Conservation (phyloP, 257 asterid species). For the Scutellaria galericulata region DNA sequence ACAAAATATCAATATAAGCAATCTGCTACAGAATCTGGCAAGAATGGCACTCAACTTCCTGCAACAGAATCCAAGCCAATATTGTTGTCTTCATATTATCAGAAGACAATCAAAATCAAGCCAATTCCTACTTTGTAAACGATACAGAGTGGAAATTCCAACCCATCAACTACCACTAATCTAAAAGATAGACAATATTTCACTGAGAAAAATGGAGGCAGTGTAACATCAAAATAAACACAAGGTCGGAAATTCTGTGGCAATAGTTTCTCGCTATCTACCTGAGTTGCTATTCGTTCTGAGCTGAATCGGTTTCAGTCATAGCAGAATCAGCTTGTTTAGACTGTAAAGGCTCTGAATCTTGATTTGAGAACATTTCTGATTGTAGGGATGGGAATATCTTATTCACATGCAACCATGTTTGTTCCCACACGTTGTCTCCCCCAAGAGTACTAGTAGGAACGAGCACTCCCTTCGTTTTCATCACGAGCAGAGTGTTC, state of each 20-base stretch:
- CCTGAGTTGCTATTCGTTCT: constrained; percentile 33
- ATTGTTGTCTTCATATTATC: constrained; percentile 23
- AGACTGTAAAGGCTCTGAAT: constrained; percentile 40
- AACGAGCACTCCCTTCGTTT: constrained; percentile 74
- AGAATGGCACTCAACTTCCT: constrained; percentile 31
- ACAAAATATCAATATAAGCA: constrained; percentile 45
- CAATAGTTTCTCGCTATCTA: not conserved
- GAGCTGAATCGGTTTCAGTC: constrained; percentile 35
- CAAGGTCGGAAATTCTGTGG: not conserved
- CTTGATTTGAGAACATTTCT: constrained; percentile 70
- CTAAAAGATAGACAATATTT: constrained; percentile 29
- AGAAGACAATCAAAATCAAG: constrained; percentile 34
- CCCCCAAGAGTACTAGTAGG: constrained; percentile 85
- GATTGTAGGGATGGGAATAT: constrained; percentile 72
- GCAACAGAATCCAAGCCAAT: constrained; percentile 34
- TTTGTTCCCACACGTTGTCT: constrained; percentile 91
- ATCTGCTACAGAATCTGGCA: constrained; percentile 34
- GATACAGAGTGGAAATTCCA: constrained; percentile 11
- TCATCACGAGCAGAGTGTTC: constrained; percentile 82
- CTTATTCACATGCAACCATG: constrained; percentile 93
- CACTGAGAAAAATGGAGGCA: constrained; percentile 19
- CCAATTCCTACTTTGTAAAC: constrained; percentile 23
- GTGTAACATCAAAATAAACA: constrained; percentile 13
- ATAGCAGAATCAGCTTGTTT: constrained; percentile 30
- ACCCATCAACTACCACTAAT: constrained; percentile 32